These are phyloP conservation scores for Lentinus brumalis DNA, from an alignment of 768 basidiomycete species.

Conservation along the genomic window DNA sequence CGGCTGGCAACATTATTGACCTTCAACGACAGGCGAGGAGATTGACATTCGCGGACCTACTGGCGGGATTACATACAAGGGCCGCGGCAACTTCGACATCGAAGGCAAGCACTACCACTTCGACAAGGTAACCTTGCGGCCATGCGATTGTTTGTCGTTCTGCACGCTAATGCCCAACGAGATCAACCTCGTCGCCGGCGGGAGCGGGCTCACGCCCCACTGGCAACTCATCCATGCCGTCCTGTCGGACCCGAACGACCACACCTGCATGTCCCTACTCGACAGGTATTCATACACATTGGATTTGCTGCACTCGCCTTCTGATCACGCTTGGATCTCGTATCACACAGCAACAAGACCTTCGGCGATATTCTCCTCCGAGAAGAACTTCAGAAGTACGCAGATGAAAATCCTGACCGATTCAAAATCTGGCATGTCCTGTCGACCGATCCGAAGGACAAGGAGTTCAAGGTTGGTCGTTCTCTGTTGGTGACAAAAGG, in stretches of 20 bases:
- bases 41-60: conserved; percentile 25
- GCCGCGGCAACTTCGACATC: conserved; percentile 21
- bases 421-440: conserved; percentile 28
- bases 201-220: conserved; percentile 27
- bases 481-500: neutral
- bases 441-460: conserved; percentile 7
- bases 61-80: conserved; percentile 24
- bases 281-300: conserved; percentile 14
- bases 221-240: conserved; percentile 29
- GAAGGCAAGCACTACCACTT: conserved; percentile 23
- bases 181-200: conserved; percentile 29
- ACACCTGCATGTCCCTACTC: conserved; percentile 20
- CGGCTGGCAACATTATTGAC: neutral
- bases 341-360: conserved; percentile 22
- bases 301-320: neutral
- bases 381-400: conserved; percentile 24
- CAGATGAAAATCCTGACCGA: conserved; percentile 12
- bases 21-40: conserved; percentile 19
- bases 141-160: neutral
- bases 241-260: conserved; percentile 19
- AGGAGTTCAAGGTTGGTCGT: conserved; percentile 9
- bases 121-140: conserved; percentile 8
- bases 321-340: neutral
- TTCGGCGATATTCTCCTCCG: conserved; percentile 23
- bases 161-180: neutral